Percentiles rank a stretch among this genome's conserved stretches.
phyloP scores from a whole-genome alignment of 441 rosid genomes.

The Eugenia klotzschiana region DNA sequence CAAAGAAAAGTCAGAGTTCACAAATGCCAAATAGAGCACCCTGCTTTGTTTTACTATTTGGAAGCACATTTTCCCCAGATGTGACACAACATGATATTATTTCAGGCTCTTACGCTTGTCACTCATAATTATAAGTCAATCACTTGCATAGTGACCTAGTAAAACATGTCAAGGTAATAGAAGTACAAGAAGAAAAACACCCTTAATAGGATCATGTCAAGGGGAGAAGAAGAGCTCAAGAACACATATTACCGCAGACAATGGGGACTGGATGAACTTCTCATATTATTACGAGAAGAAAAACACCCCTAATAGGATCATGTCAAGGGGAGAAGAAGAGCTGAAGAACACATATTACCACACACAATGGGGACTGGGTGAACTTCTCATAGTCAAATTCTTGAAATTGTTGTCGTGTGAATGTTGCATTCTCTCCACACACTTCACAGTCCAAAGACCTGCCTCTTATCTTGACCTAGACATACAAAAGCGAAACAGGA shows the following conservation, averaged over 20 bases:
- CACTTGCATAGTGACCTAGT: not conserved
- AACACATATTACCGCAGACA: conserved; percentile 28
- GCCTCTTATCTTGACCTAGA: conserved; percentile 78
- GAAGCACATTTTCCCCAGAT: not conserved
- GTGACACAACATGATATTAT: not conserved
- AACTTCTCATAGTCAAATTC: conserved; percentile 78
- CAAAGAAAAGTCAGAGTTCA: not conserved
- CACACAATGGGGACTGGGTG: conserved; percentile 55
- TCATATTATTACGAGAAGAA: conserved; percentile 25
- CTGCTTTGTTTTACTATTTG: not conserved
- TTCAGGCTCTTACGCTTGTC: not conserved
- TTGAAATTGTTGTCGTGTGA: conserved; percentile 40
- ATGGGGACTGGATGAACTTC: conserved; percentile 67
- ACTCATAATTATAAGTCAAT: not conserved
- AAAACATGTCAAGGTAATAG: not conserved
- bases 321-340: not conserved
- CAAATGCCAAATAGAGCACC: not conserved
- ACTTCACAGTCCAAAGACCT: conserved; percentile 57
- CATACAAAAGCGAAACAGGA: not conserved
- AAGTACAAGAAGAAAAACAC: not conserved
- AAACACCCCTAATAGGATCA: not conserved
- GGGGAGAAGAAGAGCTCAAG: not conserved
- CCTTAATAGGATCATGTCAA: not conserved
- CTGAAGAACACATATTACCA: conserved; percentile 20
- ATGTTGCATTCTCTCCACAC: conserved; percentile 56